These are phyloP conservation scores for Lasiodiplodia sp. DNA, from an alignment of 2,329 filamentous ascomycete species.

Conservation along the genomic window DNA sequence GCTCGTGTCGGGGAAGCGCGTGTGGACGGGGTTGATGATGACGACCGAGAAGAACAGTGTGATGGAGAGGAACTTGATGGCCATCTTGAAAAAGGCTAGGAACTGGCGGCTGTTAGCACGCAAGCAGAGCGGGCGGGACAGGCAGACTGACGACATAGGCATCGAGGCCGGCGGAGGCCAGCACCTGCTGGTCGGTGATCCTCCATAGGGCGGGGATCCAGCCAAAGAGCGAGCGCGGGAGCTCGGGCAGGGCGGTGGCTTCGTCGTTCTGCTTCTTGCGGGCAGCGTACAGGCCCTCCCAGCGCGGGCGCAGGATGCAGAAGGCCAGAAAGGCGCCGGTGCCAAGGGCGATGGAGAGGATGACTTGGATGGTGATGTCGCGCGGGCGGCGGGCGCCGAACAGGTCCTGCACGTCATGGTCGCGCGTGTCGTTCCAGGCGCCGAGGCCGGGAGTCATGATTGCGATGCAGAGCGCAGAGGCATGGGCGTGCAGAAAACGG, in stretches of 20 bases:
- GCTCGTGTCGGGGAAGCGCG: conserved; percentile 63
- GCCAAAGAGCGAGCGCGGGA: conserved; percentile 86
- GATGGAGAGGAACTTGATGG: conserved; percentile 79
- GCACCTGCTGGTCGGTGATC: conserved; percentile 87
- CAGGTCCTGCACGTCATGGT: conserved; percentile 36
- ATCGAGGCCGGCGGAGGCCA: conserved; percentile 90
- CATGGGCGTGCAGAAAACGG: conserved; percentile 20
- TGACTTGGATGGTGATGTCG: conserved; percentile 68
- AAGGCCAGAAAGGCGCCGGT: conserved; percentile 76
- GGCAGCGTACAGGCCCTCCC: conserved; percentile 89
- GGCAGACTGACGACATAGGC: conserved; percentile 77
- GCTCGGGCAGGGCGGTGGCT: conserved; percentile 72
- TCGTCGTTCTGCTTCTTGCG: conserved; percentile 77
- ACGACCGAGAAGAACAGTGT: conserved; percentile 82
- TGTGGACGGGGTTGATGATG: conserved; percentile 87
- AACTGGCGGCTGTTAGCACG: conserved; percentile 61
- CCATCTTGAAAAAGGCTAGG: conserved; percentile 94
- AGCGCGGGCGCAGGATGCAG: conserved; percentile 86
- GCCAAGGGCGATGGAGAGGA: conserved; percentile 75
- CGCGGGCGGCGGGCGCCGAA: conserved; percentile 48
- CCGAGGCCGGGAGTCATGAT: conserved; percentile 34
- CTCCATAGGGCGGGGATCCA: conserved; percentile 89
- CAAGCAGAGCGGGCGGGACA: background rate
- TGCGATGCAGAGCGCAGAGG: conserved; percentile 3
- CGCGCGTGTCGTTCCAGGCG: conserved; percentile 34